Percentiles rank a stretch among this genome's conserved stretches.
Conservation (phyloP, 1,284 basidiomycete species). For the Austroboletus rostrupii region DNA sequence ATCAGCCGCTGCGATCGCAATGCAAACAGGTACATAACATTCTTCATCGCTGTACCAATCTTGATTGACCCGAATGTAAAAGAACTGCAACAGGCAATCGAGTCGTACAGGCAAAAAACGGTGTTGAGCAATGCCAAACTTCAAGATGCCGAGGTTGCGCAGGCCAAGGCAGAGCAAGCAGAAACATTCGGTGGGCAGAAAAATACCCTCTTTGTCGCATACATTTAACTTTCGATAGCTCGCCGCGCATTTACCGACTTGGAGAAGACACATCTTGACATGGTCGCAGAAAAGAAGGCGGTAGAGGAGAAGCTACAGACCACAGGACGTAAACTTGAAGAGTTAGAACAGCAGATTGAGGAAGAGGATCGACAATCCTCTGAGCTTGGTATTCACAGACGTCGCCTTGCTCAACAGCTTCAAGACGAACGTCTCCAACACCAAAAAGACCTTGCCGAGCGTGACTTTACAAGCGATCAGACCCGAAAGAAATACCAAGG, state of each 20-base stretch:
- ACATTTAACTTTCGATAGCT: constrained; percentile 31
- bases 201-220: background rate
- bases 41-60: background rate
- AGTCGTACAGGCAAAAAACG: constrained; percentile 64
- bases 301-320: constrained; percentile 48
- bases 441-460: constrained; percentile 70
- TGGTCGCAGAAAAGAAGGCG: constrained; percentile 50
- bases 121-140: constrained; percentile 58
- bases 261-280: constrained; percentile 57
- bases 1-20: constrained; percentile 53
- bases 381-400: constrained; percentile 59
- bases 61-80: constrained; percentile 10
- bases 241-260: constrained; percentile 58
- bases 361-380: constrained; percentile 68
- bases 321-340: constrained; percentile 54
- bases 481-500: constrained; percentile 83
- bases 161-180: constrained; percentile 59
- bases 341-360: constrained; percentile 63
- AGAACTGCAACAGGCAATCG: constrained; percentile 63
- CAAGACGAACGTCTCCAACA: constrained; percentile 75
- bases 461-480: constrained; percentile 74
- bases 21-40: constrained; percentile 49
- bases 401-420: constrained; percentile 66
- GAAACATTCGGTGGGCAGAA: constrained; percentile 54
- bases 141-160: constrained; percentile 67